Base-by-base conservation (phyloP, 495 filamentous ascomycete species). In the Trichoderma virens region DNA sequence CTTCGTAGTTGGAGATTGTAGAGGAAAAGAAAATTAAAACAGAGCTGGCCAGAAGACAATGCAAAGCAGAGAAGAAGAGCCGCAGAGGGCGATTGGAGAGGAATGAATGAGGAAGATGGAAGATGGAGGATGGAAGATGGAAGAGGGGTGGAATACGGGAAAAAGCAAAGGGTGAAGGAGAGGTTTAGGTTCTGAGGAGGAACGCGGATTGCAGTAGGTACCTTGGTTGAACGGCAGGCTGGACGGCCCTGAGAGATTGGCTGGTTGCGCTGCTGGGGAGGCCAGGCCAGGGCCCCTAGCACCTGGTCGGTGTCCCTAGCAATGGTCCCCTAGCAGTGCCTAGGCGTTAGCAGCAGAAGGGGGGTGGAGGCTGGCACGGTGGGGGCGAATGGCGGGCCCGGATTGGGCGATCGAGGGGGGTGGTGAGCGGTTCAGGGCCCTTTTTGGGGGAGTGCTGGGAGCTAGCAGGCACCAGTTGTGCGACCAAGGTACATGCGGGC, bases 81-180 rank as follows among this genome's bases (percentile, higher is more conserved):
- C 31, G 14, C 56, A 23, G 59, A 25, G 20, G 59, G 35, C 59
- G 59, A 41, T 61, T 35, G 47, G 59, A 41, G 59, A 61, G 59
- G 59, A 41, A 47, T 47, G 43, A 47, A 47, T 47, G 43, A 47
- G 43, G 56, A 31, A 16, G 56, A 60, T 30, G 56, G 27, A 60
- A 28, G 56, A 60, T 60, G 56, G 56, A 60, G 45, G 54, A 27
- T 59, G 54, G 23, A 27, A 39, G 59, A 60, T 14, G 56, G 59
- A 38, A 61, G 31, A 61, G 35, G 59, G 59, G 59, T 61, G 56
- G 59, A 61, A 61, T 34, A 61, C 30, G 59, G 59, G 51, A 56
- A 47, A 47, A 47, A 14, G 51, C 51, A 56, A 56, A 56, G 51
- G 51, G 51, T 56, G 51, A 56, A 56, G 51, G 51, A 56, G 51